Conservation (phyloP, 352 stramenopile genomes). For the Bremia lactucae region DNA sequence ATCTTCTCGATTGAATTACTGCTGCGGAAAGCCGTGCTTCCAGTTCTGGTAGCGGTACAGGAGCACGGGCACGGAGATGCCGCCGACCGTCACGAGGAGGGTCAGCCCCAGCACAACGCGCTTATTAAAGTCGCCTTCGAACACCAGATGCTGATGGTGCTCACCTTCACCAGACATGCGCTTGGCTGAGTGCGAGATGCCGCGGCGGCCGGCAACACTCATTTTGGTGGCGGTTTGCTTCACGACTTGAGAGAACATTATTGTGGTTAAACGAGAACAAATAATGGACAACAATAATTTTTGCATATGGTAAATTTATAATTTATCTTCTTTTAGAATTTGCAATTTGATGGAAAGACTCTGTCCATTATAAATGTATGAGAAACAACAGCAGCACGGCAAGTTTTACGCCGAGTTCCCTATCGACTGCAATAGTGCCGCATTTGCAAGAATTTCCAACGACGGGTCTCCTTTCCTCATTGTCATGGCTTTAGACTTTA, state of each 20-base stretch:
- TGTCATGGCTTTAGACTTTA: constrained; percentile 1
- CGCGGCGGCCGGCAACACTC: constrained; percentile 40
- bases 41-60: constrained; percentile 82
- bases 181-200: constrained; percentile 66
- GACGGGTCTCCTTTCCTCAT: constrained; percentile 28
- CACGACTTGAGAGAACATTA: constrained; percentile 10
- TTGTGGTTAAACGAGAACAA: no score
- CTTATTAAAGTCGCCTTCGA: constrained; percentile 78
- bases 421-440: constrained; percentile 57
- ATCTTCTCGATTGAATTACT: constrained; percentile 27
- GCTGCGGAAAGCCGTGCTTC: constrained; percentile 82
- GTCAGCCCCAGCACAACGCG: constrained; percentile 41
- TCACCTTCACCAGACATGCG: constrained; percentile 64
- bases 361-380: no score
- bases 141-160: constrained; percentile 81
- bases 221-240: constrained; percentile 64
- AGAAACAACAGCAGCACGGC: no score
- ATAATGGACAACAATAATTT: no score
- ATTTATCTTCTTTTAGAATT: no score
- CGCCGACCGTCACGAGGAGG: constrained; percentile 53
- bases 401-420: constrained; percentile 27
- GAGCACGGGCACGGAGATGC: constrained; percentile 47
- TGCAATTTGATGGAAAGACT: no score
- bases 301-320: no score
- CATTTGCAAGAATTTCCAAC: constrained; percentile 63